A percentile compares a stretch with the other conserved stretches of the same genome.
phyloP scores from a whole-genome alignment of 805 yeast species.

The Starmera amethionina region DNA sequence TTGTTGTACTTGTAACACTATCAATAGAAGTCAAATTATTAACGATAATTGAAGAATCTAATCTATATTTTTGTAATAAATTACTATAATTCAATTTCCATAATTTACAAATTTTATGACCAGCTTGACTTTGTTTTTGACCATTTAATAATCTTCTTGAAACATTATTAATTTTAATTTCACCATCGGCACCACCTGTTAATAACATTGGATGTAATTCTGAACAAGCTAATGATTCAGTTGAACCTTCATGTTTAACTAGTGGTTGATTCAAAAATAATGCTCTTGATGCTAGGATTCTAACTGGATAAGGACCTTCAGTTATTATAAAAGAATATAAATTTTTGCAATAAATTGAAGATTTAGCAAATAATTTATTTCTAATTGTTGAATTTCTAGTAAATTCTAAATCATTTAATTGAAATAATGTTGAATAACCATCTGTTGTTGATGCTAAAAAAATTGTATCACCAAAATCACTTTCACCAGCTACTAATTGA shows the following conservation, averaged over 20 bases:
- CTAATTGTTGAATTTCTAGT: constrained; percentile 21
- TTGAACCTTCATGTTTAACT: constrained; percentile 30
- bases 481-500: constrained; percentile 23
- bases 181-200: constrained; percentile 43
- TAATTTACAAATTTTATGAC: constrained; percentile 22
- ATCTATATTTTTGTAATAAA: constrained; percentile 27
- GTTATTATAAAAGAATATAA: constrained; percentile 27
- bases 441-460: constrained; percentile 31
- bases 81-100: constrained; percentile 32
- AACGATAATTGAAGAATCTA: constrained; percentile 30
- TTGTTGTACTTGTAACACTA: constrained; percentile 15
- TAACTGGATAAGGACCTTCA: constrained; percentile 31
- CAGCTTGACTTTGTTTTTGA: constrained; percentile 18
- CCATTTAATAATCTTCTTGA: constrained; percentile 27
- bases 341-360: constrained; percentile 21
- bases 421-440: constrained; percentile 29
- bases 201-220: constrained; percentile 35
- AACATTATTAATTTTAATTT: constrained; percentile 29
- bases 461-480: constrained; percentile 22
- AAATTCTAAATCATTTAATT: constrained; percentile 21
- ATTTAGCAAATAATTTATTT: constrained; percentile 21
- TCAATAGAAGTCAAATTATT: constrained; percentile 20
- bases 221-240: constrained; percentile 30
- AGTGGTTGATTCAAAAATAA: constrained; percentile 23
- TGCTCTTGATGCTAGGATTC: constrained; percentile 27